A percentile compares a stretch with the other conserved stretches of the same genome.
These are phyloP conservation scores for Pseudocercospora musae DNA, from an alignment of 2,329 filamentous ascomycete species.

Conservation along the genomic window DNA sequence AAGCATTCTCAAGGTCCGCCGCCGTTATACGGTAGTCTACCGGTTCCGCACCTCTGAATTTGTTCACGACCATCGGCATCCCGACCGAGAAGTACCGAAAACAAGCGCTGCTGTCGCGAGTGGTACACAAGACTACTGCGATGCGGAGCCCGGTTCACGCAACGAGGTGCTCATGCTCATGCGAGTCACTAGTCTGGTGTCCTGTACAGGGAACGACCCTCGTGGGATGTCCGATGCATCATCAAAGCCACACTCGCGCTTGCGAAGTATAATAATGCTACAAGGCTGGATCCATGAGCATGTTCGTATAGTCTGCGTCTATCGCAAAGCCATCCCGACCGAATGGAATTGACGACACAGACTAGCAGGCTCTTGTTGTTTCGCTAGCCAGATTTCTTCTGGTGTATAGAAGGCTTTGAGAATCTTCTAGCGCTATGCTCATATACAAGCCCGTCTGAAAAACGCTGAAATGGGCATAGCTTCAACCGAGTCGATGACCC, in stretches of 20 bases:
- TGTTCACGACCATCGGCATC: neutral
- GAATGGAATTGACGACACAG: neutral
- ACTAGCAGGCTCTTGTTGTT: slow-evolving; percentile 1
- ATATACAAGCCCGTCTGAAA: neutral
- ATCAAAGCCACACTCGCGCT: slow-evolving; percentile 3
- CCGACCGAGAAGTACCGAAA: slow-evolving; percentile 2
- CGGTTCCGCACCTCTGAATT: neutral
- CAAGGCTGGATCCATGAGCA: slow-evolving; percentile 9
- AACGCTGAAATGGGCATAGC: neutral
- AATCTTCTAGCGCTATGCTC: neutral
- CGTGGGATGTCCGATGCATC: slow-evolving; percentile 7
- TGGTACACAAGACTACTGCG: slow-evolving; percentile 6
- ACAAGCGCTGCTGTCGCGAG: neutral
- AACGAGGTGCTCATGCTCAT: slow-evolving; percentile 11
- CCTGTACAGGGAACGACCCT: slow-evolving; percentile 9
- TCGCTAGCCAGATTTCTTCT: too few relatives aligned
- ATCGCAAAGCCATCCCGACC: neutral
- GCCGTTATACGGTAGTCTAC: too few relatives aligned
- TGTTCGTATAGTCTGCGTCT: slow-evolving; percentile 3
- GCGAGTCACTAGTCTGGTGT: slow-evolving; percentile 10
- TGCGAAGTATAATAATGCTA: slow-evolving; percentile 7
- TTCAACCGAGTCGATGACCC: neutral
- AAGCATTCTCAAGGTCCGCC: too few relatives aligned
- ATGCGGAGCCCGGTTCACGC: slow-evolving; percentile 8
- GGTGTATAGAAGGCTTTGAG: neutral